A percentile compares a stretch with the other conserved stretches of the same genome.
These are phyloP conservation scores for Neurospora sp. DNA, from an alignment of 495 filamentous ascomycete genomes.

Conservation along the genomic window DNA sequence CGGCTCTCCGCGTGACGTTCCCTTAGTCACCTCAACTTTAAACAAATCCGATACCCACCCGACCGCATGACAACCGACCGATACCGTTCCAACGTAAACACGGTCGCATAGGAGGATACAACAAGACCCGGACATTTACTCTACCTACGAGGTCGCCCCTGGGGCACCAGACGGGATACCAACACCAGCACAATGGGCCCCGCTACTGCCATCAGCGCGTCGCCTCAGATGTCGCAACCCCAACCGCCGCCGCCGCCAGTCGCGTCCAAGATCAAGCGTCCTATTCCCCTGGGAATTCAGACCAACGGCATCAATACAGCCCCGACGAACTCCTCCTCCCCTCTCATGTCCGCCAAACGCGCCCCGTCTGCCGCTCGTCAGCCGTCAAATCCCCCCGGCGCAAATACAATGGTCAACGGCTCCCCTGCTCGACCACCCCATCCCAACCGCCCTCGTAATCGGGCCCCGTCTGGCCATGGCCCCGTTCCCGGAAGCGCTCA, in stretches of 20 bases:
- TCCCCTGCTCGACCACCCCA: conserved; percentile 15
- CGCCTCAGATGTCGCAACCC: conserved; percentile 25
- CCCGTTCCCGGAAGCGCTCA: conserved; percentile 16
- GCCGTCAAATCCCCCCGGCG: conserved; percentile 28
- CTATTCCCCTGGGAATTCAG: conserved; percentile 56
- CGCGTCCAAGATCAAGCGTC: conserved; percentile 62
- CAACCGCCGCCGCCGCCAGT: conserved; percentile 37
- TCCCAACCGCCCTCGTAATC: conserved; percentile 39
- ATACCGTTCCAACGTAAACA: not conserved
- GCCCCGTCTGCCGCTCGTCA: conserved; percentile 32
- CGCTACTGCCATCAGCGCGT: conserved; percentile 6
- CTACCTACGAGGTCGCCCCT: not conserved
- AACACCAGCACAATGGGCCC: not conserved
- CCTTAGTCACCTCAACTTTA: not conserved
- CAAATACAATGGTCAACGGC: conserved; percentile 36
- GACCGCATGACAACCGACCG: not conserved
- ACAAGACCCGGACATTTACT: not conserved
- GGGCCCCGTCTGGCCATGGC: conserved; percentile 38
- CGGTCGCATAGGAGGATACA: not conserved
- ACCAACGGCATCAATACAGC: conserved; percentile 52
- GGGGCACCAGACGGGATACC: not conserved
- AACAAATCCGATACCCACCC: not conserved
- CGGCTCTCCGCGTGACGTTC: not conserved
- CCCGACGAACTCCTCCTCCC: conserved; percentile 56
- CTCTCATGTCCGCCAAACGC: conserved; percentile 53